Evolutionary conservation across 202 grass and related monocot species (phyloP).

Genomic region (Zoysia matrella): DNA sequence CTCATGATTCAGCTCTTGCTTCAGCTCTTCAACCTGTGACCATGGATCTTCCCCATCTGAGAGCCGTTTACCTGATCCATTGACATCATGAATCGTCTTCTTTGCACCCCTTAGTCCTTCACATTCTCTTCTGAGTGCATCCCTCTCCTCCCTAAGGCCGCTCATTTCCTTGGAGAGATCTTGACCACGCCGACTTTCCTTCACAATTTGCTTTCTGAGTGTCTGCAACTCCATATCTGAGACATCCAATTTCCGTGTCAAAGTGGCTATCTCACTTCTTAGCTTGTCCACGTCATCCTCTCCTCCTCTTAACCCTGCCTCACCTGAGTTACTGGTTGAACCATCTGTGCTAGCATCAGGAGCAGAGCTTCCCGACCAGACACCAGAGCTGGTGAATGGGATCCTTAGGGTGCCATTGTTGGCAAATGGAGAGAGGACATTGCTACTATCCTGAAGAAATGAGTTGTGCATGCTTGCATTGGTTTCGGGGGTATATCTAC

Average conservation of each 20-base stretch:
- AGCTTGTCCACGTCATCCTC: conserved; percentile 90
- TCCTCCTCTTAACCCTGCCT: conserved; percentile 62
- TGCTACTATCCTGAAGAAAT: conserved; percentile 52
- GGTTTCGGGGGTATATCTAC: conserved; percentile 63
- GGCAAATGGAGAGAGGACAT: conserved; percentile 60
- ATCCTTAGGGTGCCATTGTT: conserved; percentile 56
- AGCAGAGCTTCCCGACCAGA: conserved; percentile 82
- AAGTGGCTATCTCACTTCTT: conserved; percentile 65
- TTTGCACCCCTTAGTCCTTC: conserved; percentile 61
- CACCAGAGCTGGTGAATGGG: conserved; percentile 70
- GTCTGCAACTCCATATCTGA: conserved; percentile 97
- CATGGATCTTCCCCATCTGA: conserved; percentile 60
- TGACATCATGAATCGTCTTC: conserved; percentile 54
- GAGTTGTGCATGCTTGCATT: conserved; percentile 52
- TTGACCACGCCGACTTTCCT: conserved; percentile 85
- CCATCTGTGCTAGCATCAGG: conserved; percentile 83
- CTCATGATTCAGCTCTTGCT: conserved; percentile 79
- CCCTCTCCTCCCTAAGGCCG: conserved; percentile 77
- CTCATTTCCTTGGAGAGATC: conserved; percentile 80
- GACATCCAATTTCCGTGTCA: conserved; percentile 80
- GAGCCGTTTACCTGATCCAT: conserved; percentile 53
- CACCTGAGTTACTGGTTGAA: conserved; percentile 82
- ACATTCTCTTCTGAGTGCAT: conserved; percentile 77
- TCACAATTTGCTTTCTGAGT: conserved; percentile 85
- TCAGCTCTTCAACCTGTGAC: conserved; percentile 76